Percentiles rank a stretch among this genome's conserved stretches.
Conservation (phyloP, 768 basidiomycete species). For the Podaxis sp. region DNA sequence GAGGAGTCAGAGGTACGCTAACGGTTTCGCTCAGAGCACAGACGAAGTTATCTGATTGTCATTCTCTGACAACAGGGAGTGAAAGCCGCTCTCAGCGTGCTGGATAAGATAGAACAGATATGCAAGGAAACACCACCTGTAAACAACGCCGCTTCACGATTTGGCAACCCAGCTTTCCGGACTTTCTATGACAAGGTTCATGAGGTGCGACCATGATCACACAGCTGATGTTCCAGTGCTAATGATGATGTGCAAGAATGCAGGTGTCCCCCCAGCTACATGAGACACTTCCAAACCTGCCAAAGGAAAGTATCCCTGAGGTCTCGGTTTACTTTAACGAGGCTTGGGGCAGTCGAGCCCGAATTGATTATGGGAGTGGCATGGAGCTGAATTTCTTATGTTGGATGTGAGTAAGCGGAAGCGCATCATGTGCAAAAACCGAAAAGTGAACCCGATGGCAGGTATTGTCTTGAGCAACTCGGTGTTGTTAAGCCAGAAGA, state of each 20-base stretch:
- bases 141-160: conserved; percentile 86
- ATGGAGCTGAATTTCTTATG: conserved; percentile 99
- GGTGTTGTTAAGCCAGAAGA: conserved; percentile 62
- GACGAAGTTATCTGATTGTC: neutral
- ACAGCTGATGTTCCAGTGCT: neutral
- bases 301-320: conserved; percentile 57
- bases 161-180: conserved; percentile 96
- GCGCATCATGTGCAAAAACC: neutral
- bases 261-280: conserved; percentile 60
- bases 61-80: conserved; percentile 46
- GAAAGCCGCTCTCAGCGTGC: conserved; percentile 51
- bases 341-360: conserved; percentile 84
- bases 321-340: conserved; percentile 79
- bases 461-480: conserved; percentile 76
- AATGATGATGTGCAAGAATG: neutral
- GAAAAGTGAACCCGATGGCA: conserved; percentile 24
- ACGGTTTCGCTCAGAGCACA: neutral
- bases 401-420: conserved; percentile 70
- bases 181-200: conserved; percentile 82
- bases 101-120: conserved; percentile 63
- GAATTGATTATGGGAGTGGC: conserved; percentile 99
- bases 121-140: conserved; percentile 77
- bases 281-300: conserved; percentile 49
- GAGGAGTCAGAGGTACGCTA: conserved; percentile 53
- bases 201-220: conserved; percentile 39